Base-by-base conservation (phyloP, 768 basidiomycete genomes). In the Auricularia heimuer region DNA sequence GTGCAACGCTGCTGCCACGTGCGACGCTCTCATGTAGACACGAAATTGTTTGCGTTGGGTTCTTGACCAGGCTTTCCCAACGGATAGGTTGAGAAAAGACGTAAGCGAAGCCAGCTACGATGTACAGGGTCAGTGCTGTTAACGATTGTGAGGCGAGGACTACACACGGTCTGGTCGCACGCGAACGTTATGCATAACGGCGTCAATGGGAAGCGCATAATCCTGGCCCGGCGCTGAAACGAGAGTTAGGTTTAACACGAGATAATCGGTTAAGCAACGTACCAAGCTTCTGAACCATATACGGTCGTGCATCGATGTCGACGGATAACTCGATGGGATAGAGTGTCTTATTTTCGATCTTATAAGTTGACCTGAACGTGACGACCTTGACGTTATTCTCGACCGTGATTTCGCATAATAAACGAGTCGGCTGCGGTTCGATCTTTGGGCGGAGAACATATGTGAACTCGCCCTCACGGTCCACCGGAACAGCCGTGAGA, bases 351-450 rank as follows among this genome's bases (percentile, higher is more conserved):
- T 99, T 99, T 75, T 93, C 88, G 56, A 99, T 81, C 71, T 91
- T 86, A 73, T 94, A 94, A 0, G 91, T 93, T 1, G 97, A 98
- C 54, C 96, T 83, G 68, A 99, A 82, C 1, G 92, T 98, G 66
- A 98, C 90, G 64, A 95, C 77, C 78, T 99, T 99, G 71, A 95
- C 89, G 71, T 93, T 96, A 70, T 94, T 88, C 70, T 93, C 82
- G 24, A 99, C 87, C 65, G 84, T 86, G 67, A 99, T 85, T 68
- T 96, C 94, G 72, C 92, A 95, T 3, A 96, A 81, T 35, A 98
- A 75, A 29, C 94, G 88, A 72, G 89, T 85, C 3, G 85, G 82
- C 67, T 89, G 85, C 71, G 88, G 88, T 47, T 90, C 82, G 10
- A 78, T 82, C 67, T 85, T 81, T 12, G 96, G 94, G 7, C 92